phyloP scores from a whole-genome alignment of 225 moss, liverwort and hornwort species.

The Ulota crispa region DNA sequence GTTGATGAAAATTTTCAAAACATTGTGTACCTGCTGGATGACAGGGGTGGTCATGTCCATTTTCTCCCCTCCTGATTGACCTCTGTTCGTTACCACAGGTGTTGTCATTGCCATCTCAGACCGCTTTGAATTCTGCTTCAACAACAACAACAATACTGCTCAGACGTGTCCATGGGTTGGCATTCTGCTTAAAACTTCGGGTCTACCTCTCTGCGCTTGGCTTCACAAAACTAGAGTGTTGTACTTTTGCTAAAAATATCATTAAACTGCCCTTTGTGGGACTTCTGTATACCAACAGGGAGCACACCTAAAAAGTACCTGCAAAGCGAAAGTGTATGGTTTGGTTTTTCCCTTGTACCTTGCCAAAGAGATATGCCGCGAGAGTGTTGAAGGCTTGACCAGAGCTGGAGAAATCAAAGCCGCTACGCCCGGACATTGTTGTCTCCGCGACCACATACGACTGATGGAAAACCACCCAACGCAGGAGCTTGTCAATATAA shows the following conservation, averaged over 20 bases:
- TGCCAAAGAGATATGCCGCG: slow-evolving; percentile 95
- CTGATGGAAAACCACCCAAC: slow-evolving; percentile 43
- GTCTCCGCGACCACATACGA: slow-evolving; percentile 84
- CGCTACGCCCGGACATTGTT: slow-evolving; percentile 67
- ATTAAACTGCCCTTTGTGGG: background rate
- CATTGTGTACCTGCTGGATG: slow-evolving; percentile 65
- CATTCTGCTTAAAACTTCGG: background rate
- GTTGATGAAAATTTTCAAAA: background rate
- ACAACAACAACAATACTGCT: background rate
- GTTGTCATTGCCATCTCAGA: slow-evolving; percentile 95
- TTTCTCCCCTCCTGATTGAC: slow-evolving; percentile 59
- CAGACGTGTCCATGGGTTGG: slow-evolving; percentile 9
- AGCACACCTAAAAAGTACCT: background rate
- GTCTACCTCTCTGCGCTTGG: background rate
- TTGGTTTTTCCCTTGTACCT: slow-evolving; percentile 49
- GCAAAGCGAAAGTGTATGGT: background rate
- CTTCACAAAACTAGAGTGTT: background rate
- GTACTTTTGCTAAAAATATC: background rate
- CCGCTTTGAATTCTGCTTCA: slow-evolving; percentile 66
- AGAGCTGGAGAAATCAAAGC: slow-evolving; percentile 83
- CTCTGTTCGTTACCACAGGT: slow-evolving; percentile 70
- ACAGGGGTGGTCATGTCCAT: slow-evolving; percentile 99
- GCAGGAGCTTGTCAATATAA: background rate
- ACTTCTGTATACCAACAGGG: background rate
- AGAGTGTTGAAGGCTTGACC: slow-evolving; percentile 92